These are phyloP conservation scores for Talaromyces albobiverticillius DNA, from an alignment of 2,329 filamentous ascomycete species.

Conservation along the genomic window DNA sequence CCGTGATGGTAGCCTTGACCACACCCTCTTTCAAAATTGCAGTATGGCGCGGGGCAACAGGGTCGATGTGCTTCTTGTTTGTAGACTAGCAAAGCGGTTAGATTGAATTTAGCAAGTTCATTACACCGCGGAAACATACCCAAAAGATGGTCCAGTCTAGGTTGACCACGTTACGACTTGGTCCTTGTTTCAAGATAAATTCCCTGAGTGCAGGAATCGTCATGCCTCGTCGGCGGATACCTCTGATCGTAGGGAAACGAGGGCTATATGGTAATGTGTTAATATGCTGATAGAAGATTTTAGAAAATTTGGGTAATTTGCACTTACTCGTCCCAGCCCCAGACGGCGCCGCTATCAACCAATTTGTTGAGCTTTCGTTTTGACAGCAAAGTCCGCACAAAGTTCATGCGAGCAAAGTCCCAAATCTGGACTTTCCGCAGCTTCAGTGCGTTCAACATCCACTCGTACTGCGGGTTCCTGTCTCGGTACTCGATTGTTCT, in stretches of 20 bases:
- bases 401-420: conserved; percentile 54
- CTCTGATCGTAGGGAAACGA: conserved; percentile 50
- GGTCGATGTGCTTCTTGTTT: conserved; percentile 82
- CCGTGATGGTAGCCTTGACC: conserved; percentile 68
- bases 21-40: conserved; percentile 68
- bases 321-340: conserved; percentile 48
- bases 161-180: conserved; percentile 48
- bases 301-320: not conserved
- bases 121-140: conserved; percentile 21
- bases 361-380: conserved; percentile 53
- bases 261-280: conserved; percentile 24
- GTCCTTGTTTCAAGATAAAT: conserved; percentile 51
- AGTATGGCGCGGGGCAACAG: conserved; percentile 69
- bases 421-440: conserved; percentile 48
- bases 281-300: not conserved
- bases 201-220: conserved; percentile 48
- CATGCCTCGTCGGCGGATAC: conserved; percentile 50
- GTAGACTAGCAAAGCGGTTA: conserved; percentile 24
- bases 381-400: conserved; percentile 49
- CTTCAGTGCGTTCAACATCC: conserved; percentile 49
- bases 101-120: not conserved
- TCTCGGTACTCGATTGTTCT: conserved; percentile 61
- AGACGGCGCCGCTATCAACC: conserved; percentile 47
- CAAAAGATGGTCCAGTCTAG: conserved; percentile 51
- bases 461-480: conserved; percentile 51